Evolutionary conservation across 352 stramenopile species (phyloP).

Genomic region (Elongisporangium senticosum): DNA sequence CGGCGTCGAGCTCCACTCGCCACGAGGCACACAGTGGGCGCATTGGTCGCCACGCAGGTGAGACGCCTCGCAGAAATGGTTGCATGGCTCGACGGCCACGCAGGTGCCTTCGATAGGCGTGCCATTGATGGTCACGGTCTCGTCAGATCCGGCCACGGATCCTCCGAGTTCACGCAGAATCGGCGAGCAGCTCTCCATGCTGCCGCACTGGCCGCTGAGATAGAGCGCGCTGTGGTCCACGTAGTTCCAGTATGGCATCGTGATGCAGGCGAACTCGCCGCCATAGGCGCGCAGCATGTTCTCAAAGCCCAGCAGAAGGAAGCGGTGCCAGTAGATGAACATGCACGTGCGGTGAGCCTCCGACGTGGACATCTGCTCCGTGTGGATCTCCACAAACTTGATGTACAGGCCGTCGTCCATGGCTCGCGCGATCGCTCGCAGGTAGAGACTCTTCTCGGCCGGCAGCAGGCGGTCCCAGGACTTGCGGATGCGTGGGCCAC

Average conservation of each 20-base stretch:
- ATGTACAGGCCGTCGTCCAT: slow-evolving; percentile 86
- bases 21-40: slow-evolving; percentile 64
- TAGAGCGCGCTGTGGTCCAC: slow-evolving; percentile 76
- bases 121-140: slow-evolving; percentile 62
- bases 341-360: slow-evolving; percentile 86
- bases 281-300: slow-evolving; percentile 82
- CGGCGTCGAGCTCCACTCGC: slow-evolving; percentile 36
- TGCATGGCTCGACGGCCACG: slow-evolving; percentile 28
- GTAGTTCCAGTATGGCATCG: slow-evolving; percentile 86
- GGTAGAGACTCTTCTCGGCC: slow-evolving; percentile 66
- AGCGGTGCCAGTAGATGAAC: slow-evolving; percentile 86
- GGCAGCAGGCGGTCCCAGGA: slow-evolving; percentile 61
- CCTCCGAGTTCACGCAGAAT: slow-evolving; percentile 71
- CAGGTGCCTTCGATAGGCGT: slow-evolving; percentile 57
- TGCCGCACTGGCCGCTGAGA: slow-evolving; percentile 47
- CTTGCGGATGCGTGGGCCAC: slow-evolving; percentile 68
- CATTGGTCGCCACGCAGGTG: slow-evolving; percentile 28
- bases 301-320: slow-evolving; percentile 77
- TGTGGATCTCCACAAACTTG: slow-evolving; percentile 86
- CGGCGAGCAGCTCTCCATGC: slow-evolving; percentile 67
- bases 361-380: slow-evolving; percentile 70
- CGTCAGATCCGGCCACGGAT: slow-evolving; percentile 24
- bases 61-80: slow-evolving; percentile 80
- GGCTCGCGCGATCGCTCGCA: slow-evolving; percentile 56
- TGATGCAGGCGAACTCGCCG: slow-evolving; percentile 79